Base-by-base conservation (phyloP, 257 asterid species). In the Lantana camara region DNA sequence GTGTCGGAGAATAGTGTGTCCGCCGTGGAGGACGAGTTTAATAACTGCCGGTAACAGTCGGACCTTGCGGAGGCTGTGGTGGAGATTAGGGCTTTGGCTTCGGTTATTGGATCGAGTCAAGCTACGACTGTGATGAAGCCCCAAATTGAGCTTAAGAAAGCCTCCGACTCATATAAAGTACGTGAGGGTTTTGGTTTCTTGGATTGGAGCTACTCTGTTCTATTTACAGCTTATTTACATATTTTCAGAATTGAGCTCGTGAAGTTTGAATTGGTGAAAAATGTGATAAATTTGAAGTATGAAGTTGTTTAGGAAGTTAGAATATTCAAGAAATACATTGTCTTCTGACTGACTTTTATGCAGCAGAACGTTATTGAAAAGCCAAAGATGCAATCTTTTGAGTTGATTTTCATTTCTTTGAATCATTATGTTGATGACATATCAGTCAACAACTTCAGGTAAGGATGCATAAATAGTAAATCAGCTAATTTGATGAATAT, bases 1-100 rank as follows among this genome's bases (percentile, higher is more conserved):
- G n/a, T 24, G 16, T 75, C 93, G 29, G 78, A 52, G 42, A 70
- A 47, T 22, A 53, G 52, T 61, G 62, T 68, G 13, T 61, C 85
- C 13, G 75, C 67, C 2, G 80, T 51, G 9, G 85, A 67, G 57
- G 81, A 80, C 53, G 96, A 89, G 79, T 93, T 90, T 14, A 84
- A 93, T 66, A 84, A 66, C 48, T 93, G 97, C 95, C 75, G 97
- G 65, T 84, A 82, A 56, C 97, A 80, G 69, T 95, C 97, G 19
- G 91, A 93, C 24, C 76, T 93, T 83, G 98, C 97, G 42, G 98
- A 93, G 81, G 97, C 98, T 11, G 98, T 93, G 64, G 98, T 97
- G 0, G 98, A 95, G 6, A 93, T 87, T 63, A 84, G 94, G 88
- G 91, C 98, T 64, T 79, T 93, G 83, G 97, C 97, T 14, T 93